These are phyloP conservation scores for Sporothrix sp. DNA, from an alignment of 2,329 filamentous ascomycete genomes.

Conservation along the genomic window DNA sequence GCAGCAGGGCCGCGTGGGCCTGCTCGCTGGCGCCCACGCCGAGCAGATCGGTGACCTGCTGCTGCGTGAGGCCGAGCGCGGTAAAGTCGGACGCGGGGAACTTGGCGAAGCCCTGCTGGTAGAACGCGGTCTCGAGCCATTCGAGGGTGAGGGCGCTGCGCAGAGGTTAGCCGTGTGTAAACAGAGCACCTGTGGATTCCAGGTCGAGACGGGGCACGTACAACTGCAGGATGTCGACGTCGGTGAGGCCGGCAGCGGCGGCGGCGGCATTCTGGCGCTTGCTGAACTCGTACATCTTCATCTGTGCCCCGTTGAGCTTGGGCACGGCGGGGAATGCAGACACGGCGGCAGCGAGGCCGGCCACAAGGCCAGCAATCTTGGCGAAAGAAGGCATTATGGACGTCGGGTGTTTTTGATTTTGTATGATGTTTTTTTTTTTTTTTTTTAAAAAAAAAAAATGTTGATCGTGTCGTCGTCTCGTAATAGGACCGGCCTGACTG, in stretches of 20 bases:
- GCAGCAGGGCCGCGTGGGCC: conserved; percentile 50
- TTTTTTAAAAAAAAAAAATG: no score
- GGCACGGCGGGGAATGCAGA: conserved; percentile 37
- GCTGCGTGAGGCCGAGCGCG: conserved; percentile 47
- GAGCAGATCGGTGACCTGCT: conserved; percentile 50
- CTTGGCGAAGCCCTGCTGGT: conserved; percentile 58
- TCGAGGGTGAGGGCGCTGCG: conserved; percentile 60
- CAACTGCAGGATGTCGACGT: conserved; percentile 51
- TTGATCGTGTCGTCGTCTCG: conserved; percentile 17
- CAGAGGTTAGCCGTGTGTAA: background rate
- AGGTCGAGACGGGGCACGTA: conserved; percentile 26
- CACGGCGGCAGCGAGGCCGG: conserved; percentile 35
- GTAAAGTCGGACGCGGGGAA: conserved; percentile 57
- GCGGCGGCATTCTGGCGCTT: conserved; percentile 43
- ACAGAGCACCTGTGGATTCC: no score
- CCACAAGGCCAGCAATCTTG: conserved; percentile 34
- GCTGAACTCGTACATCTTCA: conserved; percentile 36
- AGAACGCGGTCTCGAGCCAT: conserved; percentile 64
- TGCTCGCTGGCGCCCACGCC: conserved; percentile 53
- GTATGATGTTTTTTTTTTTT: conserved; percentile 18
- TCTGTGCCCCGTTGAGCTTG: conserved; percentile 35
- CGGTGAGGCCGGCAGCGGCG: conserved; percentile 36
- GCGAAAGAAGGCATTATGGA: conserved; percentile 36
- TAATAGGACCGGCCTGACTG: conserved; percentile 33
- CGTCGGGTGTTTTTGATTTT: conserved; percentile 19